A percentile compares a stretch with the other conserved stretches of the same genome.
Evolutionary conservation across 345 rosid genomes (phyloP).

Genomic region (Carallia pectinifolia): DNA sequence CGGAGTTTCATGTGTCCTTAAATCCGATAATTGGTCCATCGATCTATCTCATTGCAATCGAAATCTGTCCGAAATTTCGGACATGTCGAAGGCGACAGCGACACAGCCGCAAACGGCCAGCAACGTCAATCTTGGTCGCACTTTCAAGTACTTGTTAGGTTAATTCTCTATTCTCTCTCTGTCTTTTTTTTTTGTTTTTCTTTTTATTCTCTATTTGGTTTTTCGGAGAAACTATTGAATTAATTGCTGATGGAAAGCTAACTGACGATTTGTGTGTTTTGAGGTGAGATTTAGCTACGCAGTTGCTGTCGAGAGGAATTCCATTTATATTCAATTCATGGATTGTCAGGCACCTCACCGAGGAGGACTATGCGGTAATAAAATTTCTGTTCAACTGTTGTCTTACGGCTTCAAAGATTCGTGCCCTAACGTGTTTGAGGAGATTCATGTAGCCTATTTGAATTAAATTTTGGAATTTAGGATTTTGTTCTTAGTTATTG

Average conservation of each 20-base stretch:
- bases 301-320: slow-evolving; percentile 79
- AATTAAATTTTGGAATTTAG: background rate
- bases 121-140: slow-evolving; percentile 26
- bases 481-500: background rate
- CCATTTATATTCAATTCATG: slow-evolving; percentile 85
- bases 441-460: too few species aligned
- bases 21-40: too few species aligned
- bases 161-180: background rate
- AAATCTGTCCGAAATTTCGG: background rate
- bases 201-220: background rate
- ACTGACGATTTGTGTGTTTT: background rate
- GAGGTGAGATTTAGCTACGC: slow-evolving; percentile 47
- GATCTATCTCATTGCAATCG: background rate
- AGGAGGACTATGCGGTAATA: slow-evolving; percentile 74
- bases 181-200: background rate
- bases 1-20: too few species aligned
- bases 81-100: slow-evolving; percentile 19
- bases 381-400: background rate
- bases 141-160: slow-evolving; percentile 34
- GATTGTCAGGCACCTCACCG: slow-evolving; percentile 79
- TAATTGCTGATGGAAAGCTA: background rate
- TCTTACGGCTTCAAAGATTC: background rate
- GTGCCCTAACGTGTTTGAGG: too few species aligned
- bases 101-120: slow-evolving; percentile 12
- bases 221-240: too few species aligned